These are phyloP conservation scores for Aspergillus ustus DNA, from an alignment of 2,329 filamentous ascomycete genomes.

Conservation along the genomic window DNA sequence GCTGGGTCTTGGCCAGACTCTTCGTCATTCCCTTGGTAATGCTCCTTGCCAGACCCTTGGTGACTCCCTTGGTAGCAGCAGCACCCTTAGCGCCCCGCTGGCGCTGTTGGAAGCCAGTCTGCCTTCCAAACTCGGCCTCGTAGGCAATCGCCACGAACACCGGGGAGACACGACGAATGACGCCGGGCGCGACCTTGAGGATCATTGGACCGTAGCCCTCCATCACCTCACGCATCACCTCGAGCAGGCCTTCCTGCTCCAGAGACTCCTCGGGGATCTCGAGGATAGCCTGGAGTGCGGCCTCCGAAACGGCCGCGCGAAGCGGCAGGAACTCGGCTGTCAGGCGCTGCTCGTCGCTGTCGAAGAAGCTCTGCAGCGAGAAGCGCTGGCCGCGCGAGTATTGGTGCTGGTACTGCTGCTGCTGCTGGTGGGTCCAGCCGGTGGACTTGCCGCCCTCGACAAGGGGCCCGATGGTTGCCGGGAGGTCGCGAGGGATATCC, in stretches of 20 bases:
- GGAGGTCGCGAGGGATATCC: not conserved
- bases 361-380: not conserved
- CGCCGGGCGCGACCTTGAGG: not conserved
- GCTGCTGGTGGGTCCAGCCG: not conserved
- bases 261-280: not conserved
- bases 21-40: conserved; percentile 1
- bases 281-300: not conserved
- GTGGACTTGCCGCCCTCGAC: not conserved
- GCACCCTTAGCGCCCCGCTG: not conserved
- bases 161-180: not conserved
- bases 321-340: not conserved
- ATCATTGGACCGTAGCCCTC: not conserved
- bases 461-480: not conserved
- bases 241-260: not conserved
- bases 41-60: conserved; percentile 1
- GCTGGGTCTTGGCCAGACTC: not conserved
- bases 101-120: not conserved
- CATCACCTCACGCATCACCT: not conserved
- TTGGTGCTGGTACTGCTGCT: not conserved
- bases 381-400: not conserved
- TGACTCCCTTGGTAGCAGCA: not conserved
- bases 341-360: not conserved
- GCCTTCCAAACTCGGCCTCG: not conserved
- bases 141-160: not conserved
- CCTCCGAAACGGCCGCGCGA: not conserved